These are phyloP conservation scores for Pleurotus sapidus DNA, from an alignment of 768 basidiomycete species.

Conservation along the genomic window DNA sequence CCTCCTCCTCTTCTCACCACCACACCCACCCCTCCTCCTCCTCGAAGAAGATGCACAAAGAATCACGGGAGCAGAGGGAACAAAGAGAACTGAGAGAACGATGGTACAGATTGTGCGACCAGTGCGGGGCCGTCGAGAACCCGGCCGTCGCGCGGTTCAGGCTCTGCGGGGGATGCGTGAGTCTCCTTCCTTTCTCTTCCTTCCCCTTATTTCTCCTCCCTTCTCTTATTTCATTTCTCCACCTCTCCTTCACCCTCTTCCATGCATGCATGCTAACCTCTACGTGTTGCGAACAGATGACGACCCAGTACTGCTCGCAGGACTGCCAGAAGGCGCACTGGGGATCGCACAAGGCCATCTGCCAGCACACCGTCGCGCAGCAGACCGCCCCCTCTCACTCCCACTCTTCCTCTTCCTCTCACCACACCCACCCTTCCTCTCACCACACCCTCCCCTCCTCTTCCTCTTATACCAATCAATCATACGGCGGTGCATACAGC, in stretches of 20 bases:
- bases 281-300: no score
- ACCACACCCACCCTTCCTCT: no score
- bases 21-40: no score
- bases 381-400: conserved; percentile 38
- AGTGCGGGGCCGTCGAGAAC: conserved; percentile 68
- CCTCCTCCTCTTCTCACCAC: no score
- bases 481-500: no score
- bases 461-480: conserved; percentile 13
- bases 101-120: conserved; percentile 78
- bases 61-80: no score
- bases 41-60: no score
- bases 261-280: no score
- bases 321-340: conserved; percentile 79
- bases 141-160: conserved; percentile 63
- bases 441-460: no score
- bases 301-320: conserved; percentile 81
- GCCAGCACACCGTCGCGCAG: conserved; percentile 72
- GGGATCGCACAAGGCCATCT: conserved; percentile 75
- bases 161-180: conserved; percentile 80
- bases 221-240: no score
- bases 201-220: no score
- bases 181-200: conserved; percentile 26
- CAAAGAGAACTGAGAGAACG: conserved; percentile 16
- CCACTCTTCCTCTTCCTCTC: conserved; percentile 52
- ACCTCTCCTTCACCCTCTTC: no score